phyloP scores from a whole-genome alignment of 352 stramenopile species.

The Phytophthora palmivora region DNA sequence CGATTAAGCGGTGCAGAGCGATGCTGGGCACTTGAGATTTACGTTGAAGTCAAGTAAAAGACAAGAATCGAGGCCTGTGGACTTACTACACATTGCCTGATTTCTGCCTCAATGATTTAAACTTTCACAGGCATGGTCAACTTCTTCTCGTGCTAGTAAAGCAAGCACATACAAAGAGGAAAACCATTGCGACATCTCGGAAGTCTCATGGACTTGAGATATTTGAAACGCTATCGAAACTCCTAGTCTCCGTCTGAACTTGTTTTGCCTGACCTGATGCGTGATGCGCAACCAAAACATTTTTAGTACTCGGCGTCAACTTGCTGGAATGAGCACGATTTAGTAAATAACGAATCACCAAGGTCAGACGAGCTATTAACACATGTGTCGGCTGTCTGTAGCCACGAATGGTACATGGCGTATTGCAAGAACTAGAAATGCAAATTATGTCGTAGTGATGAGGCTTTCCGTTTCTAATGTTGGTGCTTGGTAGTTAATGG shows the following conservation, averaged over 20 bases:
- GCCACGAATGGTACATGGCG: neutral
- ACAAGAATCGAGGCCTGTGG: neutral
- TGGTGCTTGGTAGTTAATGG: neutral
- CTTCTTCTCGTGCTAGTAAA: too few relatives aligned
- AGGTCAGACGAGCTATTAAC: neutral
- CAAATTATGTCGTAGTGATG: neutral
- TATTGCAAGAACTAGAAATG: neutral
- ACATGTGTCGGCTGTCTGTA: neutral
- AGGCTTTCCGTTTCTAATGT: constrained; percentile 6
- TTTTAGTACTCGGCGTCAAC: constrained; percentile 2
- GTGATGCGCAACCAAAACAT: constrained; percentile 24
- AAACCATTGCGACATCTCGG: constrained; percentile 26
- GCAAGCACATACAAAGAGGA: neutral
- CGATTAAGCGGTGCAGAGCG: constrained; percentile 25
- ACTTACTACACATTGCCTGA: too few relatives aligned
- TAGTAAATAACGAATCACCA: too few relatives aligned
- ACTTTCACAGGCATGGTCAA: neutral
- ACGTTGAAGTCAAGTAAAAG: neutral
- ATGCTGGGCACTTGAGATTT: constrained; percentile 10
- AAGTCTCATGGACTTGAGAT: constrained; percentile 37
- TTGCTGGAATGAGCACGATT: too few relatives aligned
- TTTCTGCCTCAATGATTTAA: too few relatives aligned
- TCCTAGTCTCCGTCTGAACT: constrained; percentile 18
- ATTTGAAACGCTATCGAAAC: constrained; percentile 40
- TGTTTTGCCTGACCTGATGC: constrained; percentile 7